These are phyloP conservation scores for Eudorina sp. DNA, from an alignment of 139 green algal species.

Conservation along the genomic window DNA sequence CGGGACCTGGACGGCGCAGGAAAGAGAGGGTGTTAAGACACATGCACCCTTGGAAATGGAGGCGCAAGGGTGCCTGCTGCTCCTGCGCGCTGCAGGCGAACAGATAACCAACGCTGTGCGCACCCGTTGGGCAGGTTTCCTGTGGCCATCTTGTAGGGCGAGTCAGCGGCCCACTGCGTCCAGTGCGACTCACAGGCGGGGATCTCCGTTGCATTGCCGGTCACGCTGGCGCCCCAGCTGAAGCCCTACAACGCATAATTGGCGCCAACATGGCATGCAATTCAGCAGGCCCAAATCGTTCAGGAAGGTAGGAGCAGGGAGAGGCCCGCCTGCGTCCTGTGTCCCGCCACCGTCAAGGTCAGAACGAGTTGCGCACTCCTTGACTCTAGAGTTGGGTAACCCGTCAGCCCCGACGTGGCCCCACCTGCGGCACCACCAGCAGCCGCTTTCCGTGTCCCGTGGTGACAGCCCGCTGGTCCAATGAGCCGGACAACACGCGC, in stretches of 20 bases:
- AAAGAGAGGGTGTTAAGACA: too few species aligned
- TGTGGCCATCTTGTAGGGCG: conserved; percentile 32
- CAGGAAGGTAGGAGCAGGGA: too few species aligned
- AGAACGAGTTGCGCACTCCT: too few species aligned
- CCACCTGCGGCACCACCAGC: conserved; percentile 61
- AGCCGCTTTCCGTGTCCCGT: conserved; percentile 67
- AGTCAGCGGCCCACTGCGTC: conserved; percentile 55
- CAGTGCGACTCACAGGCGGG: conserved; percentile 67
- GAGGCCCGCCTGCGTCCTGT: too few species aligned
- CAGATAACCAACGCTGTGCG: background rate
- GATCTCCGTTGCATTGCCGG: conserved; percentile 19
- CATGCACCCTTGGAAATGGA: too few species aligned
- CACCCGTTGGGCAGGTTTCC: conserved; percentile 3
- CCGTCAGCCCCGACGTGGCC: too few species aligned
- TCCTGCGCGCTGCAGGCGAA: background rate
- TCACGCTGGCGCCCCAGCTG: conserved; percentile 42
- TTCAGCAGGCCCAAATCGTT: too few species aligned
- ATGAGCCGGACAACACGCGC: conserved; percentile 10
- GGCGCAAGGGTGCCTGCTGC: too few species aligned
- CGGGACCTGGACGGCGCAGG: conserved; percentile 29
- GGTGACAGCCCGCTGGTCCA: conserved; percentile 29
- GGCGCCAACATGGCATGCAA: too few species aligned
- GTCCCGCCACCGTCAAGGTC: too few species aligned
- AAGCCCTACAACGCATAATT: conserved; percentile 55
- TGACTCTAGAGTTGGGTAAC: too few species aligned